phyloP scores from a whole-genome alignment of 768 basidiomycete genomes.

The Symmetrospora coprosmae region DNA sequence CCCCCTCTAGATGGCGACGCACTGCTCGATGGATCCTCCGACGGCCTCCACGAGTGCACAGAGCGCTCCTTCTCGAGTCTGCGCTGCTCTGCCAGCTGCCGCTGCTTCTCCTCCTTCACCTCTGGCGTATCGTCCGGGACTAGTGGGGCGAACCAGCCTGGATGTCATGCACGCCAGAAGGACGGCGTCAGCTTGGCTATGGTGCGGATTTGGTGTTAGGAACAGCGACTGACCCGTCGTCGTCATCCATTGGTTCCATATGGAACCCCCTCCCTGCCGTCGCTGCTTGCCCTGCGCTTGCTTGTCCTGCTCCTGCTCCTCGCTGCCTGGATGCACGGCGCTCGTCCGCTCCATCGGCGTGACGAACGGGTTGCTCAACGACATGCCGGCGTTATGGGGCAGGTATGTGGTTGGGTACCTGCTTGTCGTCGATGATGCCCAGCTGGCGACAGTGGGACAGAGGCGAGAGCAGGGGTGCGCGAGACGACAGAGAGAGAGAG shows the following conservation, averaged over 20 bases:
- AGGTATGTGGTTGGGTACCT: too few relatives aligned
- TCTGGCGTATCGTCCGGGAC: conserved; percentile 9
- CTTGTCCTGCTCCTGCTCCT: not conserved
- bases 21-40: not conserved
- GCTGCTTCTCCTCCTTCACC: conserved; percentile 4
- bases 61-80: conserved; percentile 4
- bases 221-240: conserved; percentile 4
- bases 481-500: too few relatives aligned
- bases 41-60: conserved; percentile 10
- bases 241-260: conserved; percentile 10
- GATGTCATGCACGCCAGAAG: not conserved
- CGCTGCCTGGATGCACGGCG: too few relatives aligned
- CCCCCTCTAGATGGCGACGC: too few relatives aligned
- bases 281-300: not conserved
- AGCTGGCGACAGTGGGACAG: too few relatives aligned
- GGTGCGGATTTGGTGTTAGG: not conserved
- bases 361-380: too few relatives aligned
- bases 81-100: not conserved
- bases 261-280: not conserved
- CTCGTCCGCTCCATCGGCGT: too few relatives aligned
- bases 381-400: too few relatives aligned
- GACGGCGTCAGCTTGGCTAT: not conserved
- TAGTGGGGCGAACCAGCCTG: conserved; percentile 17
- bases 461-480: too few relatives aligned
- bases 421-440: too few relatives aligned